Conservation (phyloP, 305 asterid species). For the Rubia occidens region DNA sequence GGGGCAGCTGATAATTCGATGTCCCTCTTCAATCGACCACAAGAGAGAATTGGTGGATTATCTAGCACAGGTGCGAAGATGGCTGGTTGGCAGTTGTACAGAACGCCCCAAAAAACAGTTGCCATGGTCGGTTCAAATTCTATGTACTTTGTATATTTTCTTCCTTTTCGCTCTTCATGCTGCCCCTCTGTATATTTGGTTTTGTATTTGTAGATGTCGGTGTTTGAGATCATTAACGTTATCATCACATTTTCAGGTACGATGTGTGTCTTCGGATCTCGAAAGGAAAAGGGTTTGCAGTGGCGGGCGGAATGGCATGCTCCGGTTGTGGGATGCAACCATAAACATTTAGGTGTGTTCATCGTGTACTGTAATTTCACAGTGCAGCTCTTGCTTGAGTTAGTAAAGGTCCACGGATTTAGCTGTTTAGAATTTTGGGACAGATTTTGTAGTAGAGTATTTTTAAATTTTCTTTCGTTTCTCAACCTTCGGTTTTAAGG, state of each 20-base stretch:
- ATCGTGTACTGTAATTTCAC: too few species aligned
- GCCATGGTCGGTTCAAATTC: constrained; percentile 50
- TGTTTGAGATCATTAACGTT: neutral
- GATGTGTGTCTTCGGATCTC: constrained; percentile 78
- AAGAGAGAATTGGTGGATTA: constrained; percentile 76
- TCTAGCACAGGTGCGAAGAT: constrained; percentile 63
- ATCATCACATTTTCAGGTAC: constrained; percentile 43
- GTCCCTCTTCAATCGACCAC: constrained; percentile 96
- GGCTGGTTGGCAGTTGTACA: constrained; percentile 94
- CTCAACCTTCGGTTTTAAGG: too few species aligned
- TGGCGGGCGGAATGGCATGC: constrained; percentile 87
- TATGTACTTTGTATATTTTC: neutral
- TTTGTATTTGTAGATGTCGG: neutral
- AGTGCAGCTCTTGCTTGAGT: too few species aligned
- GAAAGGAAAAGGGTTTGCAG: constrained; percentile 87
- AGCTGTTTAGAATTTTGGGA: too few species aligned
- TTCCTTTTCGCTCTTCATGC: neutral
- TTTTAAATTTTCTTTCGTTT: too few species aligned
- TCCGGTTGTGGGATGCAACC: constrained; percentile 96
- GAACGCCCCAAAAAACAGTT: constrained; percentile 77
- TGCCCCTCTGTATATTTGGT: neutral
- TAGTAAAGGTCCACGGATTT: too few species aligned
- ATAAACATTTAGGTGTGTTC: constrained; percentile 44
- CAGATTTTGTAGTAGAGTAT: too few species aligned
- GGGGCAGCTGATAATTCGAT: constrained; percentile 98